Evolutionary conservation across 306 rosid species (phyloP).

Genomic region (Rubus idaeus): DNA sequence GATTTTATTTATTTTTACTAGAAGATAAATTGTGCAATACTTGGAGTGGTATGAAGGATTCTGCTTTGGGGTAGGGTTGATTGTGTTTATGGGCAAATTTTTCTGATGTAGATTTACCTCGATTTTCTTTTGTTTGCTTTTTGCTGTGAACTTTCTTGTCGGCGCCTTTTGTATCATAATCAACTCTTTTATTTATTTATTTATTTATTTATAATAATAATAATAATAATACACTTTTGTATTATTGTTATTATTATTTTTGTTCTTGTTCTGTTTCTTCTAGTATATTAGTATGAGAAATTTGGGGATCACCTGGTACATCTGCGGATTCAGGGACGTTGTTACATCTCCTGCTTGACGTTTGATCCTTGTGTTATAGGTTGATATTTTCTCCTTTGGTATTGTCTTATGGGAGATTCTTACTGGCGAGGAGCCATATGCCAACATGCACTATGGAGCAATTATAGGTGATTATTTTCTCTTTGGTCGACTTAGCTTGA

Average conservation of each 20-base stretch:
- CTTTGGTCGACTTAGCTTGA: neutral
- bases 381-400: constrained; percentile 92
- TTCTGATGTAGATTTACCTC: neutral
- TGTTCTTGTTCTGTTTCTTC: neutral
- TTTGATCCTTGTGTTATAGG: constrained; percentile 42
- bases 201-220: too few species aligned
- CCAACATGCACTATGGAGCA: constrained; percentile 97
- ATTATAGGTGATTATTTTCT: constrained; percentile 59
- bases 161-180: neutral
- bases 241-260: too few species aligned
- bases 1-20: neutral
- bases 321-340: neutral
- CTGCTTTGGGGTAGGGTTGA: neutral
- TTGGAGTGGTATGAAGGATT: neutral
- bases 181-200: neutral
- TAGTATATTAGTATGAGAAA: neutral
- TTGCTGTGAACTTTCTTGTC: neutral
- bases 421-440: constrained; percentile 95
- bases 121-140: neutral
- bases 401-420: constrained; percentile 94
- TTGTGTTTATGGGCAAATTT: neutral
- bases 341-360: constrained; percentile 18
- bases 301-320: neutral
- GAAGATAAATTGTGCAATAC: neutral
- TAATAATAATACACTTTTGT: too few species aligned